These are phyloP conservation scores for Fraxinus xanthoxyloides DNA, from an alignment of 305 asterid species.

Conservation along the genomic window DNA sequence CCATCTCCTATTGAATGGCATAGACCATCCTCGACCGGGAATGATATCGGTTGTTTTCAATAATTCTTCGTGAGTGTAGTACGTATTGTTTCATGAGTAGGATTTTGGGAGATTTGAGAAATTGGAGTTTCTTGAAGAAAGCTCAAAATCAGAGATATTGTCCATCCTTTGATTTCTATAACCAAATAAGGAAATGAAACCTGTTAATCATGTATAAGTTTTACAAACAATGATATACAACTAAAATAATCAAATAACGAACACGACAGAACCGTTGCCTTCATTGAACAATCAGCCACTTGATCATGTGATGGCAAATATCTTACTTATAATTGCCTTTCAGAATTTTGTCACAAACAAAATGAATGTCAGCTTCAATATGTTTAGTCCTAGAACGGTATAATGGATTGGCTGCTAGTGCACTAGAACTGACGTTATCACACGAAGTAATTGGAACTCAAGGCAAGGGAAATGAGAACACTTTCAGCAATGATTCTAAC, in stretches of 20 bases:
- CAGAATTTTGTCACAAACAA: background rate
- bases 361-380: background rate
- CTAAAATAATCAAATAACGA: background rate
- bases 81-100: background rate
- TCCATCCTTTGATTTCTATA: background rate
- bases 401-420: background rate
- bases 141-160: background rate
- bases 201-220: background rate
- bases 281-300: background rate
- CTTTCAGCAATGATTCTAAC: background rate
- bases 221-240: background rate
- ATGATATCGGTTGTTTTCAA: background rate
- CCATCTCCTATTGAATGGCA: background rate
- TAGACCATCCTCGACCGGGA: background rate
- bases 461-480: background rate
- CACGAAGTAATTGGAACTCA: background rate
- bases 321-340: background rate
- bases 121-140: background rate
- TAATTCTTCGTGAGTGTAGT: background rate
- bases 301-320: background rate
- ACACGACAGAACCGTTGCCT: background rate
- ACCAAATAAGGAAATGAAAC: background rate
- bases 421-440: background rate
- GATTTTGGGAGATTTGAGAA: background rate
- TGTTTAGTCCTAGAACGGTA: background rate